Evolutionary conservation across 345 rosid genomes (phyloP), one percentile per base, ranked within the genome.

Genomic region (Salix brachista): DNA sequence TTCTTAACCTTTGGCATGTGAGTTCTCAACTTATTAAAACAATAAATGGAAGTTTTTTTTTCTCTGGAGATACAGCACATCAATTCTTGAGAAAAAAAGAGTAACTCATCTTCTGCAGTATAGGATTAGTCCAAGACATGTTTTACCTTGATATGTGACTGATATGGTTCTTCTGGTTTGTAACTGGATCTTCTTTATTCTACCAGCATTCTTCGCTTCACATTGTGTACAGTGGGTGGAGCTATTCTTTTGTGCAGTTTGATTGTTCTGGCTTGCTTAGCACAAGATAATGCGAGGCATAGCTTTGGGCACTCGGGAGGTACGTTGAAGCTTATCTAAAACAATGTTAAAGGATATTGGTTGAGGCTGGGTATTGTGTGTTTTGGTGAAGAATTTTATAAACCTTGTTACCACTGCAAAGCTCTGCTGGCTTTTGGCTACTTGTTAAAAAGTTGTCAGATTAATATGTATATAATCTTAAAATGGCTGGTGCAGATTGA

Each of bases 241-340:
- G 87, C 81, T 68, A 78, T 85, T 78, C 78, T 88, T 36, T 78
- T 90, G 79, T 88, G 91, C 80, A 81, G 91, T 85, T 82, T 87
- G 87, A 79, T 85, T 67, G 84, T 88, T 79, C 89, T 90, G 73
- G 85, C 88, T 42, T 84, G 85, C 78, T 83, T 88, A 9, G 84
- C 85, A 41, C 90, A 90, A 86, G 93, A 90, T 82, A 87, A 85
- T 36, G 90, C 80, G 50, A 83, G 93, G 68, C 90, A 88, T 83
- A 88, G 81, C 79, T 90, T 88, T 75, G 93, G 91, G 58, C 91
- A 90, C 71, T 54, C 87, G 16, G 93, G 93, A 90, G 93, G 93
- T 88, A 83, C 8, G 60, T 60, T 28, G 42, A 30, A 75, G 65
- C 72, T 65, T 30, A 12, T 37, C 30, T 23, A 26, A 11, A 65